A percentile compares a stretch with the other conserved stretches of the same genome.
Conservation (phyloP, 305 asterid genomes). For the Coffea humblotiana region DNA sequence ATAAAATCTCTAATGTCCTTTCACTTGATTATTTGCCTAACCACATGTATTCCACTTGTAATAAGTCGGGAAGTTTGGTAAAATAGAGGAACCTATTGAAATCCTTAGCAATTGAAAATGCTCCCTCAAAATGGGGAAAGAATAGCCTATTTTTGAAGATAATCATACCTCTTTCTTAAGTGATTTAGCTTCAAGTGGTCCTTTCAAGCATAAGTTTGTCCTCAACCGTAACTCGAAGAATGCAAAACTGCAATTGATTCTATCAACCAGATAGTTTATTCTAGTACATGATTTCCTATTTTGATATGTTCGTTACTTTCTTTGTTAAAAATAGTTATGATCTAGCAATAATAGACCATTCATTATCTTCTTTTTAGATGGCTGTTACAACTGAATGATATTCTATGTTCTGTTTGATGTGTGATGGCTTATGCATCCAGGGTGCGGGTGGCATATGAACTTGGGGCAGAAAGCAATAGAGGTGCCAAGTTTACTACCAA, state of each 20-base stretch:
- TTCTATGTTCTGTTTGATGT: not conserved
- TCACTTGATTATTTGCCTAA: too few species aligned
- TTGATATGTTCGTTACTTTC: not conserved
- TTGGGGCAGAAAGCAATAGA: slow-evolving; percentile 52
- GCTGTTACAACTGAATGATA: not conserved
- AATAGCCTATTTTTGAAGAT: too few species aligned
- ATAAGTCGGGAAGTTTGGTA: not conserved
- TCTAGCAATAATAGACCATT: not conserved
- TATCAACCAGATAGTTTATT: not conserved
- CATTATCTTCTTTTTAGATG: not conserved
- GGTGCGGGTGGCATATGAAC: slow-evolving; percentile 63
- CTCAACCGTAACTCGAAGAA: not conserved
- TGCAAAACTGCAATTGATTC: not conserved
- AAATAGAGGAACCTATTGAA: not conserved
- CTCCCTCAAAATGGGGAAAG: not conserved
- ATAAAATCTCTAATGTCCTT: too few species aligned
- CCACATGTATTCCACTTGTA: too few species aligned
- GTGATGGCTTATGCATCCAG: slow-evolving; percentile 19
- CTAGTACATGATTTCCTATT: not conserved
- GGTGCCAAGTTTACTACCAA: slow-evolving; percentile 49
- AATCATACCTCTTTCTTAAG: too few species aligned
- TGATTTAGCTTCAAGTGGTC: not conserved
- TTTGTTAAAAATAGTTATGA: not conserved
- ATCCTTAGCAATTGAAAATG: not conserved
- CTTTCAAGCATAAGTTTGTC: not conserved